Conservation (phyloP, 2,329 filamentous ascomycete genomes). For the Aspergillus sojae region DNA sequence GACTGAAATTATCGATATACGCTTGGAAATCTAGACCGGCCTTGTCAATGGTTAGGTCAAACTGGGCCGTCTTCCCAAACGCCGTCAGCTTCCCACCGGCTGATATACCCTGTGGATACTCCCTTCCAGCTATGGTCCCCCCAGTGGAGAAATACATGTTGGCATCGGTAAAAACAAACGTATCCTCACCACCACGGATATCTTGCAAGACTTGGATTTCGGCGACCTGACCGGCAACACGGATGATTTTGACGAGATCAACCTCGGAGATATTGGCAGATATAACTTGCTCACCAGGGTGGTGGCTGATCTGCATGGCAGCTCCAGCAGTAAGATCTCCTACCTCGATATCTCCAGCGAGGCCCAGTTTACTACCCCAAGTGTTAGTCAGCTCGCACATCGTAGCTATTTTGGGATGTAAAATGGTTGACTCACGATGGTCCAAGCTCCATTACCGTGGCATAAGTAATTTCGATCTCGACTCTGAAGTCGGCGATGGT, state of each 20-base stretch:
- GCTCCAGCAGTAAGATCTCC: not conserved
- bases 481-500: constrained; percentile 1
- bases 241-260: not conserved
- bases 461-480: not conserved
- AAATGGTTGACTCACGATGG: not conserved
- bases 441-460: not conserved
- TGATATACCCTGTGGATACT: constrained; percentile 1
- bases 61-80: constrained; percentile 1
- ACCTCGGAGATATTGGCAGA: not conserved
- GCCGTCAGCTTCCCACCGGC: not conserved
- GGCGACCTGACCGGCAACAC: not conserved
- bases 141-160: not conserved
- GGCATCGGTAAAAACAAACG: not conserved
- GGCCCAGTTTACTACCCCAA: not conserved
- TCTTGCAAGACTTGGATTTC: not conserved
- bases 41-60: not conserved
- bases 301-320: not conserved
- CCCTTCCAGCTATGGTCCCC: not conserved
- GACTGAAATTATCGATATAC: not conserved
- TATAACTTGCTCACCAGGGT: not conserved
- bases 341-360: not conserved
- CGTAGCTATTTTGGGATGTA: not conserved
- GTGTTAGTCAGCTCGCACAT: not conserved
- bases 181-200: not conserved
- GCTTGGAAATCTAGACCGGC: not conserved